phyloP scores from a whole-genome alignment of 768 basidiomycete species.

The Termitomyces sp. region DNA sequence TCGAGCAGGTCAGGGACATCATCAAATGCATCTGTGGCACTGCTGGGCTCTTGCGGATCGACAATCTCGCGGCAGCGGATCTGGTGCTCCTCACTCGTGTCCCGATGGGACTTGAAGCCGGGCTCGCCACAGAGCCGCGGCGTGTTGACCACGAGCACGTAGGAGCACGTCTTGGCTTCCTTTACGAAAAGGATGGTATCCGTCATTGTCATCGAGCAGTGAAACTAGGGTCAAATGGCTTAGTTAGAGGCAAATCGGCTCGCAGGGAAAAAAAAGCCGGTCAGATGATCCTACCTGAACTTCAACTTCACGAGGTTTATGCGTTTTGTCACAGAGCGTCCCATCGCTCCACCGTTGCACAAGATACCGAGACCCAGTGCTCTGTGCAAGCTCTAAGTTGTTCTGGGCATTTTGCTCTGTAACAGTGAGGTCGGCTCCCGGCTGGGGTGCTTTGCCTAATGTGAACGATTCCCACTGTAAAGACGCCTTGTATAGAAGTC shows the following conservation, averaged over 20 bases:
- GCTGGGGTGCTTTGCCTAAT: constrained; percentile 66
- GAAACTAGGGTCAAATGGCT: constrained; percentile 52
- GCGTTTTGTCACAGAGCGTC: constrained; percentile 90
- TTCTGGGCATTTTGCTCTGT: constrained; percentile 60
- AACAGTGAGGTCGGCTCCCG: constrained; percentile 59
- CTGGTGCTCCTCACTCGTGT: constrained; percentile 58
- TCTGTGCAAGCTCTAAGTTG: constrained; percentile 73
- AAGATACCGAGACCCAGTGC: constrained; percentile 82
- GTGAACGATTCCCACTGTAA: constrained; percentile 73
- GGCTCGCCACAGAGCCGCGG: constrained; percentile 92
- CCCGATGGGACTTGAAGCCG: constrained; percentile 77
- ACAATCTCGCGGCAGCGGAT: constrained; percentile 82
- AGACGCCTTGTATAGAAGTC: constrained; percentile 14
- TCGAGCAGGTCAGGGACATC: constrained; percentile 42
- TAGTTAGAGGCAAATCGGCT: background rate
- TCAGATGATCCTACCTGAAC: constrained; percentile 57
- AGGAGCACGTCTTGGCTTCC: constrained; percentile 90
- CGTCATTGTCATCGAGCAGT: constrained; percentile 92
- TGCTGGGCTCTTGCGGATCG: constrained; percentile 23
- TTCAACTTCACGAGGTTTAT: constrained; percentile 83
- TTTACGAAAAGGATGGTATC: constrained; percentile 90
- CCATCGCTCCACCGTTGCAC: constrained; percentile 91
- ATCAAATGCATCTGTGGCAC: constrained; percentile 19
- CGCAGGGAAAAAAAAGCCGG: constrained; percentile 3
- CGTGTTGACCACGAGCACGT: constrained; percentile 91